Percentiles rank a stretch among this genome's conserved stretches.
phyloP scores from a whole-genome alignment of 1,139 yeast species.

The Zygosaccharomyces sapae region DNA sequence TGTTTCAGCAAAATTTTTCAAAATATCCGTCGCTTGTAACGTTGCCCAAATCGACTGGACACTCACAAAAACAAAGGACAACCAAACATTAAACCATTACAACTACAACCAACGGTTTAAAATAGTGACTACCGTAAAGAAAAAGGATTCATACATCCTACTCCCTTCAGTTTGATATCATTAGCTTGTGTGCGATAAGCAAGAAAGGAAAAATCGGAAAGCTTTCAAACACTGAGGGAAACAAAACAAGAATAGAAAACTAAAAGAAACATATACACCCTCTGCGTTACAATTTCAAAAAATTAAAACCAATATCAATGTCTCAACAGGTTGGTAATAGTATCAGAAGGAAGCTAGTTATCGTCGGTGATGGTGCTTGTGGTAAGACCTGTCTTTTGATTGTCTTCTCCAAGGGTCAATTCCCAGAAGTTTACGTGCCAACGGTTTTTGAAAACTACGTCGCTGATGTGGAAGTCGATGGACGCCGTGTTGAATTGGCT shows the following conservation, averaged over 20 bases:
- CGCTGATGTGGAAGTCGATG: constrained; percentile 90
- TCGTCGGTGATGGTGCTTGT: constrained; percentile 83
- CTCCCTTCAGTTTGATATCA: not conserved
- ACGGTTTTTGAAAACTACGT: constrained; percentile 94
- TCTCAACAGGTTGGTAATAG: constrained; percentile 35
- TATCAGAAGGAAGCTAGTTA: constrained; percentile 60
- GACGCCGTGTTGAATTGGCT: constrained; percentile 89
- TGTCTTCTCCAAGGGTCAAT: constrained; percentile 90
- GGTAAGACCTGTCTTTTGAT: constrained; percentile 80
- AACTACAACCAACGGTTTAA: constrained; percentile 2
- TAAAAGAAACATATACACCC: too few relatives aligned
- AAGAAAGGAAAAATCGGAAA: too few relatives aligned
- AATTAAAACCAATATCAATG: constrained; percentile 18
- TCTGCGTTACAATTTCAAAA: constrained; percentile 4
- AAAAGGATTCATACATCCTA: not conserved
- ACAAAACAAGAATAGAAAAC: too few relatives aligned
- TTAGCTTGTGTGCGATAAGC: too few relatives aligned
- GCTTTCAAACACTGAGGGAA: too few relatives aligned
- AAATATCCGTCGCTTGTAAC: constrained; percentile 2
- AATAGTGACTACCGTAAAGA: not conserved
- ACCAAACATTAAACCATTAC: constrained; percentile 2
- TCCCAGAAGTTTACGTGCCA: constrained; percentile 94
- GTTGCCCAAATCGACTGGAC: constrained; percentile 1
- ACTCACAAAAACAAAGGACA: constrained; percentile 7
- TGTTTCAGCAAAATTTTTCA: constrained; percentile 7